Evolutionary conservation across 768 basidiomycete species (phyloP), one percentile per base, ranked within the genome.

Genomic region (Psilocybe cubensis): DNA sequence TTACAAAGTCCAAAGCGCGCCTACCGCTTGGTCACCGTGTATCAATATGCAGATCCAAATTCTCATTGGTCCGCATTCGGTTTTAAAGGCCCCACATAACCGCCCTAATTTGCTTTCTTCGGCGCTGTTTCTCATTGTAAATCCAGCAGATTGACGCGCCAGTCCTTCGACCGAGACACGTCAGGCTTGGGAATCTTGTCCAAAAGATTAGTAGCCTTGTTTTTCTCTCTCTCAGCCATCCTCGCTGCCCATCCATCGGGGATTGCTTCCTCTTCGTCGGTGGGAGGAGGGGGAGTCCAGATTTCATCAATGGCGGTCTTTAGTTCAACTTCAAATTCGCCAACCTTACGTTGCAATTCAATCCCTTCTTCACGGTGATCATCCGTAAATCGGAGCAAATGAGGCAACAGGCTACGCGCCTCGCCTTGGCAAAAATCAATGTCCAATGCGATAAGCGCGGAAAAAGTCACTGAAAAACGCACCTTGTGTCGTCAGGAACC

Each of bases 291-390:
- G 60, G 76, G 79, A 48, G 71, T 76, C 92, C 92, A 94, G 8
- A 89, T 80, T 56, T 84, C 85, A 12, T 88, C 84, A 12, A 92
- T 67, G 5, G 83, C 81, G 17, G 74, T 73, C 8, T 74, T 70
- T 11, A 91, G 65, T 70, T 89, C 87, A 27, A 58, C 61, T 58
- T 87, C 82, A 57, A 96, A 88, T 0, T 72, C 70, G 3, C 63
- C 58, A 1, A 93, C 71, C 42, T 86, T 83, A 4, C 72, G 64
- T 68, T 96, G 93, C 56, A 97, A 72, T 1, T 72, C 74, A 33
- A 68, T 61, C 0, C 88, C 94, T 58, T 91, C 88, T n/a, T 74
- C 71, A 1, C 83, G 79, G 66, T 96, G 92, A 35, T 82, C 83
- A 4, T 78, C 58, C 0, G 88, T 85, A 55, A 92, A 83, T 57